These are phyloP conservation scores for Albophoma yamanashiensis DNA, from an alignment of 2,329 filamentous ascomycete genomes.

Conservation along the genomic window DNA sequence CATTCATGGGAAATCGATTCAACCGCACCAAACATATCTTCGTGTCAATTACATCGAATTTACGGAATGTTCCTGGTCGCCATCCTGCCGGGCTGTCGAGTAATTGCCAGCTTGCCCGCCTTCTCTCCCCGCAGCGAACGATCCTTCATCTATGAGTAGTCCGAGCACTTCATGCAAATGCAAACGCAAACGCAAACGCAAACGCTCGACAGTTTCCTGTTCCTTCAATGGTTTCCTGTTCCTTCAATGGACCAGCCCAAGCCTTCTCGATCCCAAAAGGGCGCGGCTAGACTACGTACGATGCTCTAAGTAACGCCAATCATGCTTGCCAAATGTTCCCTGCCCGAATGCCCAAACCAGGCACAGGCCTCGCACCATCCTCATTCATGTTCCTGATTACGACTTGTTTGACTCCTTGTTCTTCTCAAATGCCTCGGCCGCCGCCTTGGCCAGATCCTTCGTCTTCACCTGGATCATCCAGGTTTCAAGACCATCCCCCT, in stretches of 20 bases:
- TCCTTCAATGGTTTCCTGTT: neutral
- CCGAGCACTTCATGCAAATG: neutral
- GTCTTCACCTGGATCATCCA: conserved; percentile 67
- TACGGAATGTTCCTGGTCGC: neutral
- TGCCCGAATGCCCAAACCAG: neutral
- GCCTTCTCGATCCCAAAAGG: neutral
- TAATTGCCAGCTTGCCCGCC: neutral
- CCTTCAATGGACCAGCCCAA: neutral
- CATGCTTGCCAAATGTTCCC: conserved; percentile 1
- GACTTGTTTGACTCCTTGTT: conserved; percentile 48
- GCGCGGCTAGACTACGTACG: neutral
- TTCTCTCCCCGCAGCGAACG: neutral
- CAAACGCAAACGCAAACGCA: neutral
- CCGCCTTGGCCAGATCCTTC: conserved; percentile 40
- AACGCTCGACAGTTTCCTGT: neutral
- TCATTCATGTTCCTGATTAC: conserved; percentile 12
- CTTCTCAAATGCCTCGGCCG: conserved; percentile 41
- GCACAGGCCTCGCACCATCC: neutral
- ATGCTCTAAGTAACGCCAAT: conserved; percentile 6
- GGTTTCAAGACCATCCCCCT: conserved; percentile 50
- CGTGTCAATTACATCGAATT: neutral
- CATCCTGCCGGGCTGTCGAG: neutral
- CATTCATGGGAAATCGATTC: too few species aligned
- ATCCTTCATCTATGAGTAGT: neutral
- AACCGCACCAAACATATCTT: neutral